These are phyloP conservation scores for Ophiostoma populinum DNA, from an alignment of 2,329 filamentous ascomycete genomes.

Conservation along the genomic window DNA sequence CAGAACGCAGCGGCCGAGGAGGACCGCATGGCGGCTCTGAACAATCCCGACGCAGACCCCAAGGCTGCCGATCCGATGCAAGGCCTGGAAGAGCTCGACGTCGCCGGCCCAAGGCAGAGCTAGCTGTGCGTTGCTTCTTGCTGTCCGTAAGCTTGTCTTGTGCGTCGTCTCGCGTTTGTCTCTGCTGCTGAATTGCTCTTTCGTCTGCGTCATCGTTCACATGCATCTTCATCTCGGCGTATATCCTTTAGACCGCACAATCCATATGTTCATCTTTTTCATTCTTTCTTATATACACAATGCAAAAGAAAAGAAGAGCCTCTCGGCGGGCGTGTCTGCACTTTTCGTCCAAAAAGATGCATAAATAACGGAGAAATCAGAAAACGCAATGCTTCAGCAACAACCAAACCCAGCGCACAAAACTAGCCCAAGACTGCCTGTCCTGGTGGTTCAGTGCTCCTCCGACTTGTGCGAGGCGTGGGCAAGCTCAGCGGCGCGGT, in stretches of 20 bases:
- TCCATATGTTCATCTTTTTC: slow-evolving; percentile 1
- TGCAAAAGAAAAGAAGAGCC: slow-evolving; percentile 1
- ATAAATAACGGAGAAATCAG: background rate
- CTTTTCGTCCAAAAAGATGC: slow-evolving; percentile 2
- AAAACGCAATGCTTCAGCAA: background rate
- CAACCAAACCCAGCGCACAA: background rate
- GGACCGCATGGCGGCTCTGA: slow-evolving; percentile 46
- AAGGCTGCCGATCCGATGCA: slow-evolving; percentile 75
- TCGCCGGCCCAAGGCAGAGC: slow-evolving; percentile 74
- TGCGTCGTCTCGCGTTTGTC: background rate
- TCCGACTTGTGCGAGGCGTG: slow-evolving; percentile 19
- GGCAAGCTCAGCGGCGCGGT: slow-evolving; percentile 26
- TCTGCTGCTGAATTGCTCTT: background rate
- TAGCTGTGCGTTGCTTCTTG: slow-evolving; percentile 21
- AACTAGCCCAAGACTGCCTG: background rate
- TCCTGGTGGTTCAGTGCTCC: slow-evolving; percentile 3
- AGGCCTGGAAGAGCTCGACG: slow-evolving; percentile 79
- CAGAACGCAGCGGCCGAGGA: slow-evolving; percentile 75
- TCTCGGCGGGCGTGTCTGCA: no score
- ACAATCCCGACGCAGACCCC: slow-evolving; percentile 31
- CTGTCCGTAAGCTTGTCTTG: background rate
- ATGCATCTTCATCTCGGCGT: background rate
- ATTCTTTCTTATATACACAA: slow-evolving; percentile 1
- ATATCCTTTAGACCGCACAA: no score
- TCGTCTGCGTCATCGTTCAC: background rate